A percentile compares a stretch with the other conserved stretches of the same genome.
phyloP scores from a whole-genome alignment of 1,139 yeast genomes.

The Spathaspora sp. region DNA sequence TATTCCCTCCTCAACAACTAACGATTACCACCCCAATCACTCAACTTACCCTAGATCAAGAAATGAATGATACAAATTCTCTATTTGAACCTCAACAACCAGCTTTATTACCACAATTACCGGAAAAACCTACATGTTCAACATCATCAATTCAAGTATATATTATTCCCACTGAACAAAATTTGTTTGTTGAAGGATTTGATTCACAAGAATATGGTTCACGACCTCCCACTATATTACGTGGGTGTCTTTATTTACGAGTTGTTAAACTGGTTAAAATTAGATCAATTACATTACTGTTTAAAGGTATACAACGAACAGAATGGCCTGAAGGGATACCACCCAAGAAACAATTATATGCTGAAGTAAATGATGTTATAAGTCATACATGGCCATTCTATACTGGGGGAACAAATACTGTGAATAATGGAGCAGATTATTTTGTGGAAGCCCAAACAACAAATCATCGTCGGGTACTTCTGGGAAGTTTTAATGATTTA shows the following conservation, averaged over 20 bases:
- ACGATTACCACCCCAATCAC: constrained; percentile 6
- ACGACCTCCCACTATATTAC: constrained; percentile 75
- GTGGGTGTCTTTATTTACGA: constrained; percentile 78
- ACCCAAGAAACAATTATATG: constrained; percentile 68
- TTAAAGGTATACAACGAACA: constrained; percentile 75
- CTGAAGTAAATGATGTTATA: constrained; percentile 65
- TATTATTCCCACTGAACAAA: constrained; percentile 74
- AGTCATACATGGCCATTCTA: constrained; percentile 94
- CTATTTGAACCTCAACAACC: neutral
- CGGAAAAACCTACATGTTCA: constrained; percentile 47
- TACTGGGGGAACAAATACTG: constrained; percentile 24
- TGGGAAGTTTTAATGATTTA: constrained; percentile 4
- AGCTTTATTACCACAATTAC: constrained; percentile 41
- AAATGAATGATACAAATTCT: neutral
- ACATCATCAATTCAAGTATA: constrained; percentile 51
- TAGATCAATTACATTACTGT: constrained; percentile 62
- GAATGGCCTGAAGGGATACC: constrained; percentile 99
- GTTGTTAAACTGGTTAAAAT: constrained; percentile 75
- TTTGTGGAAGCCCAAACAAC: constrained; percentile 26
- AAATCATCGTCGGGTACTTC: neutral
- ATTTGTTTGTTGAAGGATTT: constrained; percentile 80
- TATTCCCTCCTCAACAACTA: constrained; percentile 15
- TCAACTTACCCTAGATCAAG: constrained; percentile 1
- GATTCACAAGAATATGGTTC: constrained; percentile 61
- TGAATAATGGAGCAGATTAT: constrained; percentile 59